Evolutionary conservation across 139 green algal species (phyloP), one percentile per base, ranked within the genome.

Genomic region (Chlamydomonas sp.): DNA sequence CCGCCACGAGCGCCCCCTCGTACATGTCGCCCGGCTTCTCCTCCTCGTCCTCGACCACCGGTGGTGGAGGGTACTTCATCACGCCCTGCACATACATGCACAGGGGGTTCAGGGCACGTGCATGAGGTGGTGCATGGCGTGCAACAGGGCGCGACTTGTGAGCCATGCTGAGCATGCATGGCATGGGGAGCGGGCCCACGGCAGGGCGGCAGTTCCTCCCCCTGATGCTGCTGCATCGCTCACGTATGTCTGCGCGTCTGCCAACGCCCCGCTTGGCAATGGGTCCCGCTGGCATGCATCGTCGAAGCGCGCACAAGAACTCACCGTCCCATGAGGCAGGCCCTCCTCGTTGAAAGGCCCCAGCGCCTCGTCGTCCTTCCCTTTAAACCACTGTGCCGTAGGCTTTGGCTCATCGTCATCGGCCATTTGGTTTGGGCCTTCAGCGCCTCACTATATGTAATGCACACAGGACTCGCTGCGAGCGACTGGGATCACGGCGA

Each of bases 11-110:
- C 3, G 4, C 57, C 6, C 83, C 83, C 50, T 84, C 76, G 65
- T 75, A 87, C 35, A 28, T 79, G 67, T 89, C 83, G 13, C 71
- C 75, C 22, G 81, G 74, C 64, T 76, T 76, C 61, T 89, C 78
- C 10, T 85, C 80, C 31, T 82, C 80, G 24, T 86, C 79, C 31
- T 88, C 79, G 24, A 35, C 58, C 30, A 58, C 66, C 49, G 69
- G 48, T 58, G 69, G 69, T 31, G 71, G 66, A 10, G 76, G 76
- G 60, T 81, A 85, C 26, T 74, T 74, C 73, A 85, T 74, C 3
- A 37, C 57, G 20, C 79, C 79, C 75, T 82, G 66, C n/a, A 54
- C 26, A 5, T 5, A 2, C 0, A 26, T 43, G n/a, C 1, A 13
- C 39, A 36, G 20, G 5, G 4, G 4, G n/a, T 61, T 71, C n/a